phyloP scores from a whole-genome alignment of 75 land plant species.

The Larix kaempferi region DNA sequence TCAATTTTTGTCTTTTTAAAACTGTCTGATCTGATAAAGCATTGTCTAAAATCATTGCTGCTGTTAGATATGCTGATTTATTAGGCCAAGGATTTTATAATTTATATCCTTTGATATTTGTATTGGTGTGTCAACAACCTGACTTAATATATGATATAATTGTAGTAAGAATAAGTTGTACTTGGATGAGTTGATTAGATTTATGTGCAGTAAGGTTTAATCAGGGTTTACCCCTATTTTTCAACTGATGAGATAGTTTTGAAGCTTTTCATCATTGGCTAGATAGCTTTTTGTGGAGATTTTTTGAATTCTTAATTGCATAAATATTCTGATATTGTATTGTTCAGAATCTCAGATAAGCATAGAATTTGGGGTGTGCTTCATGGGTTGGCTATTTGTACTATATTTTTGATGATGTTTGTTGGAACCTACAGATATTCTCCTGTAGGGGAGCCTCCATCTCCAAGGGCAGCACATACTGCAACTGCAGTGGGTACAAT shows the following conservation, averaged over 20 bases:
- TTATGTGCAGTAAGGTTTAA: too few species aligned
- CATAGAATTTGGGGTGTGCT: too few species aligned
- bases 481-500: constrained; percentile 89
- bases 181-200: background rate
- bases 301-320: background rate
- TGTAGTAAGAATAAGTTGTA: background rate
- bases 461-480: constrained; percentile 89
- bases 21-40: background rate
- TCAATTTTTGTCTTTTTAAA: background rate
- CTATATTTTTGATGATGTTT: background rate
- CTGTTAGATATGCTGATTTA: background rate
- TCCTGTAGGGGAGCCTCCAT: constrained; percentile 86
- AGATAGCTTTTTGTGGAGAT: background rate
- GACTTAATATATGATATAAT: background rate
- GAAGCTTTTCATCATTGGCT: too few species aligned
- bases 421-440: constrained; percentile 32
- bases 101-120: background rate
- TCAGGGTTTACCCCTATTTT: background rate
- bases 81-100: background rate
- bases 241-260: background rate
- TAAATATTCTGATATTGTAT: background rate
- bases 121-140: background rate
- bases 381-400: too few species aligned
- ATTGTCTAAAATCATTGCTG: background rate
- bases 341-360: too few species aligned